Evolutionary conservation across 441 rosid genomes (phyloP).

Genomic region (Populus hybrid): DNA sequence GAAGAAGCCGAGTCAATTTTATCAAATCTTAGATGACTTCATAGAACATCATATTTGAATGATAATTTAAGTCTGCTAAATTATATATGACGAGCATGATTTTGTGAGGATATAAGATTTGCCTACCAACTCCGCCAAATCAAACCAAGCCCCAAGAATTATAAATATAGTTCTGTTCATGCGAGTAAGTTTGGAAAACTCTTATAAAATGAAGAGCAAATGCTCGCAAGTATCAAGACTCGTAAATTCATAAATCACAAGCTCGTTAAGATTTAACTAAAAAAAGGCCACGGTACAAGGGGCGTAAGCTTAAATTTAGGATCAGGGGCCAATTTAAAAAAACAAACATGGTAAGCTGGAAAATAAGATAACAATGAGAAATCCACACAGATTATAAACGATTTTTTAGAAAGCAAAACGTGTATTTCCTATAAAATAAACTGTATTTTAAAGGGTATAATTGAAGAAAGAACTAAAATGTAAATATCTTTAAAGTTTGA

Average conservation of each 20-base stretch:
- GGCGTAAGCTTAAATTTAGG: not conserved
- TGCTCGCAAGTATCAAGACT: not conserved
- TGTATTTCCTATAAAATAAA: not conserved
- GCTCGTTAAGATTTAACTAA: not conserved
- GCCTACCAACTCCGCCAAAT: not conserved
- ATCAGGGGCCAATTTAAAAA: not conserved
- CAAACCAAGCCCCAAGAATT: too few relatives aligned
- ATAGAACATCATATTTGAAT: not conserved
- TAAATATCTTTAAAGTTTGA: too few relatives aligned
- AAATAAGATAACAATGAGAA: too few relatives aligned
- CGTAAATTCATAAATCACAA: not conserved
- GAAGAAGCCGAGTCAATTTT: not conserved
- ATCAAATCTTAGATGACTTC: not conserved
- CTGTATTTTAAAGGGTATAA: not conserved
- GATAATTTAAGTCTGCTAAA: not conserved
- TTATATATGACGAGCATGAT: not conserved
- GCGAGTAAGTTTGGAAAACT: not conserved
- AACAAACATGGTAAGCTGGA: too few relatives aligned
- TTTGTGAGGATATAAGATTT: not conserved
- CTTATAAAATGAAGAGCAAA: not conserved
- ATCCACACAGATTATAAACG: too few relatives aligned
- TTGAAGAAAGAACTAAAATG: not conserved
- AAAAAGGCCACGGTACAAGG: not conserved
- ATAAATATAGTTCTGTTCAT: too few relatives aligned
- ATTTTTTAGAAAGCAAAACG: not conserved